Evolutionary conservation across 192 early-diverging fungal genomes (phyloP).

Genomic region (Physocladia obscura): DNA sequence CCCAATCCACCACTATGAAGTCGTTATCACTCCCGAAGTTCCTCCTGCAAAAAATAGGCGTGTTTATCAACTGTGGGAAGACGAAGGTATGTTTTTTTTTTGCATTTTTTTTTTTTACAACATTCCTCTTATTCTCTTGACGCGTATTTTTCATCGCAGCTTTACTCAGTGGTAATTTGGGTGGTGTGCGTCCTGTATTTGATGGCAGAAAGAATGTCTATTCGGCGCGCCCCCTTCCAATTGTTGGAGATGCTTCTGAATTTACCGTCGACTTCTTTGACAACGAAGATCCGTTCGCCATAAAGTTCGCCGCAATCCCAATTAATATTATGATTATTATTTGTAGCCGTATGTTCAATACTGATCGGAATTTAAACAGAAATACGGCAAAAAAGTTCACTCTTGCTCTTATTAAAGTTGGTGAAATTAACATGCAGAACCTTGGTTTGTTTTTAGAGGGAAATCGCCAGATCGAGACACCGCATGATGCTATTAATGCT

Average conservation of each 20-base stretch:
- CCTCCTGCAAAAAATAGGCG: conserved; percentile 73
- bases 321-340: no score
- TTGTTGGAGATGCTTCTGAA: conserved; percentile 48
- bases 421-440: conserved; percentile 62
- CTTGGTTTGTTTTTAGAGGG: conserved; percentile 49
- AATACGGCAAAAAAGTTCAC: conserved; percentile 58
- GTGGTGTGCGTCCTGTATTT: conserved; percentile 69
- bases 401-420: conserved; percentile 65
- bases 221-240: conserved; percentile 53
- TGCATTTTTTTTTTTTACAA: not conserved
- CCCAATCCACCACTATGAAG: conserved; percentile 86
- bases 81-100: conserved; percentile 6
- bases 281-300: conserved; percentile 45
- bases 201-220: conserved; percentile 84
- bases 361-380: no score
- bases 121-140: not conserved
- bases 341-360: no score
- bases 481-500: conserved; percentile 48
- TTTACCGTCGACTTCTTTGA: conserved; percentile 64
- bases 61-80: conserved; percentile 69
- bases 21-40: conserved; percentile 75
- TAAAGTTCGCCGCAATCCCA: no score
- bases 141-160: conserved; percentile 13
- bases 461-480: conserved; percentile 43
- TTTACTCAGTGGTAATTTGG: conserved; percentile 52